Evolutionary conservation across 129 eudicot genomes (phyloP), one percentile per base, ranked within the genome.

Genomic region (Centrapalus pauciflorus): DNA sequence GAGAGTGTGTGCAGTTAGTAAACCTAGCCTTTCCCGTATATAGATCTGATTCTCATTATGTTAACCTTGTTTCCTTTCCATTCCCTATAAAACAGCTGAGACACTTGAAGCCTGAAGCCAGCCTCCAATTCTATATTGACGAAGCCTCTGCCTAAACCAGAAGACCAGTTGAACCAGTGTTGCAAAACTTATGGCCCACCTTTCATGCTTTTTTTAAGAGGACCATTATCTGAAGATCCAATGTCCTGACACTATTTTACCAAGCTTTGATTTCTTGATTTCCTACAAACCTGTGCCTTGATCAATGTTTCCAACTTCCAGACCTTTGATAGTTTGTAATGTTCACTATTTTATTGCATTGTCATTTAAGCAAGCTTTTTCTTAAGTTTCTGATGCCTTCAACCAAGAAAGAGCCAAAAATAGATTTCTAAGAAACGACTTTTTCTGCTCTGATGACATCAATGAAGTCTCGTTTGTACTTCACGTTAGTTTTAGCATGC

Each of bases 61-160:
- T 79, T 79, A 83, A 88, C 84, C 82, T 68, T 81, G 81, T 81
- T 80, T 88, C 81, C 80, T 82, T 80, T 77, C 86, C 82, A 72
- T 85, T 77, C 85, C 89, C 86, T 55, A 78, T 77, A 79, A 81
- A 85, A 80, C 95, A 88, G 96, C 98, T 82, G 87, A 80, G 75
- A 83, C 62, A 70, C 72, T 77, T 81, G 95, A 90, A 79, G 90
- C 97, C 88, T 34, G 87, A 88, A 88, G 97, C 87, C 90, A 79
- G 83, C 86, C 87, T 79, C 61, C 55, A 68, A 71, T 86, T 81
- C 79, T 72, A 48, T 41, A 63, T 72, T 67, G 91, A 69, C 77
- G 96, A 88, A 82, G 97, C 90, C 91, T 69, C 86, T 55, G 89
- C 91, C 96, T 76, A 83, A 85, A 83, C 88, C 96, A 69, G 98